These are phyloP conservation scores for Collybia sordida DNA, from an alignment of 768 basidiomycete genomes.

Conservation along the genomic window DNA sequence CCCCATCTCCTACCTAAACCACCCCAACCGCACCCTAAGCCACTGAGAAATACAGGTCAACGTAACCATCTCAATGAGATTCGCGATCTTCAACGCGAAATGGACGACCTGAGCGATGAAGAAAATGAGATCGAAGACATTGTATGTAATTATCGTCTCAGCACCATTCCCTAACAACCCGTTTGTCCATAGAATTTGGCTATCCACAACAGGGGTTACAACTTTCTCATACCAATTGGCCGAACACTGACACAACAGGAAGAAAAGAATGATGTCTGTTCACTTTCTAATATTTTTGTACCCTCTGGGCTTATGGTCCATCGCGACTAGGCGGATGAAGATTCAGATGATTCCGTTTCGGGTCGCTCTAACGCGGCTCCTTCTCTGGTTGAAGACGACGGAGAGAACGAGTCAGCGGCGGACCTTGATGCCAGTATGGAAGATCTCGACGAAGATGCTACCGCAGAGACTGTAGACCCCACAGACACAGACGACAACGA, in stretches of 20 bases:
- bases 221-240: constrained; percentile 73
- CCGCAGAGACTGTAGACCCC: constrained; percentile 31
- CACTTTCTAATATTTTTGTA: not conserved
- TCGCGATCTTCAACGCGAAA: constrained; percentile 72
- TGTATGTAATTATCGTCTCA: constrained; percentile 35
- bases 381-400: constrained; percentile 46
- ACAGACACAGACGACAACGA: constrained; percentile 31
- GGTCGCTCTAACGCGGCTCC: constrained; percentile 40
- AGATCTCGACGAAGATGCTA: constrained; percentile 47
- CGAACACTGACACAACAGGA: constrained; percentile 72
- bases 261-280: constrained; percentile 78
- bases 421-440: constrained; percentile 70
- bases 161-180: constrained; percentile 4
- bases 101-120: constrained; percentile 84
- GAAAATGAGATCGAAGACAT: constrained; percentile 79
- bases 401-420: constrained; percentile 46
- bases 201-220: constrained; percentile 66
- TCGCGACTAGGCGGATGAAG: constrained; percentile 43
- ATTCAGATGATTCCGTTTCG: constrained; percentile 46
- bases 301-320: not conserved
- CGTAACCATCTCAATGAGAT: constrained; percentile 60
- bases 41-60: constrained; percentile 49
- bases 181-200: constrained; percentile 44
- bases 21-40: constrained; percentile 65
- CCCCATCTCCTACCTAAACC: constrained; percentile 66